Evolutionary conservation across 257 asterid genomes (phyloP), one percentile per base, ranked within the genome.

Genomic region (Leonotis leonurus): DNA sequence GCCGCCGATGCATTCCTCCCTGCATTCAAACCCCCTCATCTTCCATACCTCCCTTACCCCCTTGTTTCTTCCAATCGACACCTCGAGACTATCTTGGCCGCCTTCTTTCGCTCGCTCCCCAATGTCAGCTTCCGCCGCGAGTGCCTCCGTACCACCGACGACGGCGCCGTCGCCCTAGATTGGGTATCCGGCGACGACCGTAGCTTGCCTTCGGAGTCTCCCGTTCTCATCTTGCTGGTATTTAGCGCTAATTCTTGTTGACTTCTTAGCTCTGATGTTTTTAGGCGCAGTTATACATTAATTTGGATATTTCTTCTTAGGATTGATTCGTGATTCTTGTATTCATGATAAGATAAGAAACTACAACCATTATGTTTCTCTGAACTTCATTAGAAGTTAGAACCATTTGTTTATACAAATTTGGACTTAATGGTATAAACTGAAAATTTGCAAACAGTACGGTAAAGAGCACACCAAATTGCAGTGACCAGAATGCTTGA

Each of bases 61-160:
- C 8, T 86, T 1, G 20, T 85, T 35, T 82, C 81, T 29, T 83
- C 78, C 78, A 89, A 89, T 72, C 76, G 88, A 8, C 97, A 92
- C 72, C 71, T 79, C 57, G 97, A 92, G 80, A 89, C 97, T 13
- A 86, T 89, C 30, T 92, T 89, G 71, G 95, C 95, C 5, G 82
- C 99, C 2, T 89, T 83, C 65, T 92, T 70, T 59, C 82, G 97
- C 70, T 80, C 91, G 4, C 80, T 68, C 20, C 99, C 99, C 2
- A 78, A 83, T 20, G 88, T 92, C 67, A 75, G 70, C 56, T 69
- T 81, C 82, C 85, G 85, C 41, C 84, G 99, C 9, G 93, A 92
- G 80, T 86, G 97, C 70, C 81, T 92, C 79, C 90, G 97, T 17
- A 80, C 97, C 14, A 74, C 68, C 17, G 96, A 86, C 70, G 81